Evolutionary conservation across 192 early-diverging fungal species (phyloP), one percentile per base, ranked within the genome.

Genomic region (Rhizophagus prolifer): DNA sequence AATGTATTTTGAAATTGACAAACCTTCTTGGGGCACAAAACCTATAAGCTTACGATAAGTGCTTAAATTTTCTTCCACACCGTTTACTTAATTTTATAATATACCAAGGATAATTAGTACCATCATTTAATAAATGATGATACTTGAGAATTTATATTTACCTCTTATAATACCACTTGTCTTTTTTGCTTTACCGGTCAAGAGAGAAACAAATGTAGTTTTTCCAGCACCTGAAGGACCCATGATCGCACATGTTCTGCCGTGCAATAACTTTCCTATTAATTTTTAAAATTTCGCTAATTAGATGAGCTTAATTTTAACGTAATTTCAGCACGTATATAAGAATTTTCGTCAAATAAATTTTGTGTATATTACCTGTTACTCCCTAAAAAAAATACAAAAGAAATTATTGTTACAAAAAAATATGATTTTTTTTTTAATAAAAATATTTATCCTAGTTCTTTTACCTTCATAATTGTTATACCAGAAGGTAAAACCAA

Each of bases 41-140:
- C 92, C 92, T 74, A 92, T 90, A 30, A 92, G 75, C 79, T 92
- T 92, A 28, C 83, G 77, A 75, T 90, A 92, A 31, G 86, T 77
- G 54, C 85, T 83, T 9, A 92, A 80, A 41, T 91, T 86, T 26
- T 89, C 87, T 10, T 81, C 80, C 31, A 73, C 77, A 23, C 90
- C 88, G 76, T 92, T 91, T 46, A 93, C 68, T 70, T 28, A 14
- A 62, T 21, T 26, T 62, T 26, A 26, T 62, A 4, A 10, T 62
- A 26, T 12, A 12, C 9, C 12, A 12, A 5, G 0, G 4, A 12
- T 23, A 9, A 62, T 26, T 12, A 28, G 36, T 38, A 62, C 2
- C 4, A 28, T 62, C 10, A 13, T 62, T 23, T 13, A 26, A 14
- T 28, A 28, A 62, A 12, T 62, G 3, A 54, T 14, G 6, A 19